Base-by-base conservation (phyloP, 768 basidiomycete genomes). In the Lyophyllum decastes region DNA sequence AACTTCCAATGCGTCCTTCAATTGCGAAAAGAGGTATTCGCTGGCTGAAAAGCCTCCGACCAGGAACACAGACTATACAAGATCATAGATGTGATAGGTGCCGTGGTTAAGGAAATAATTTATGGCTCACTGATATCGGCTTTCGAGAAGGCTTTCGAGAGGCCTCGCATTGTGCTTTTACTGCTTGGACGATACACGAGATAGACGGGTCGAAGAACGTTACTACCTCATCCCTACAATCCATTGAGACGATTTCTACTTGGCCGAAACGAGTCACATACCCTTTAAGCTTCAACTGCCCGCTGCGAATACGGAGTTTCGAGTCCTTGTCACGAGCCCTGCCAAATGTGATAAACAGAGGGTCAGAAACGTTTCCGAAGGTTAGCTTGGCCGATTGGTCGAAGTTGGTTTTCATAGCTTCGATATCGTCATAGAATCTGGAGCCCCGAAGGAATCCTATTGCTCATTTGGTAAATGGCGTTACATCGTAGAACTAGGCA, bases 21-120 rank as follows among this genome's bases (percentile, higher is more conserved):
- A 74, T 48, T 72, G 70, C 2, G 69, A 65, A 61, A 75, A 81
- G n/a, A 86, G 64, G 74, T 79, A 85, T 50, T 84, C 80, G 55
- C 79, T 85, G 1, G 82, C 82, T 14, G 82, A 79, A 64, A 85
- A 86, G 0, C 84, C 84, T 22, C 85, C 85, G 2, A 86, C 83
- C 1, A 87, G 75, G 30, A 80, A 72, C 24, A 79, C 73, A 24
- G 74, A 72, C 79, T 79, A 47, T 14, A 21, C 10, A 6, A 34
- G 10, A 30, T 11, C 50, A 9, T 11, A 24, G 1, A 25, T 6
- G 4, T 38, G 17, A 25, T 6, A 48, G 34, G 40, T 41, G n/a
- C 9, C 3, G 40, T 16, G n/a, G n/a, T 19, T 4, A 19, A 19
- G 17, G 16, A 2, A 17, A 19, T 30, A 7, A n/a, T 11, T 2